Evolutionary conservation across 805 yeast genomes (phyloP), one percentile per base, ranked within the genome.

Genomic region (Yarrowia sp.): DNA sequence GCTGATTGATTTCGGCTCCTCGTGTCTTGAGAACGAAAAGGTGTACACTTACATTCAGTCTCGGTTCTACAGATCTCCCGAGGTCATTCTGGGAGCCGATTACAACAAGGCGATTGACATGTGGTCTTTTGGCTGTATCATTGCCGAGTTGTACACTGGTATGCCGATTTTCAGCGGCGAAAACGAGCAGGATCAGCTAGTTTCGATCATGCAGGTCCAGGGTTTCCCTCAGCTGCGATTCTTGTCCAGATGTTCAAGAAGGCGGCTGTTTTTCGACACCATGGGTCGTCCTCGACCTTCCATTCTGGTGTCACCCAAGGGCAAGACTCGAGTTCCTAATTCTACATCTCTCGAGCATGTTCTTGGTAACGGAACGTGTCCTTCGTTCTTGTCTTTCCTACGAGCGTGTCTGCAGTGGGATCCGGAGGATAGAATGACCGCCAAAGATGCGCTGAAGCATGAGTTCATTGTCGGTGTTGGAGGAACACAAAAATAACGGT

Each of bases 101-200:
- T 95, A 95, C 78, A 87, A 96, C 4, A 89, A 96, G 2, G 91
- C 92, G 75, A 94, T 95, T 70, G 99, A 95, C 78, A 89, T 93
- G 74, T 95, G 99, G 99, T 97, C 98, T 16, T 82, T 94, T 70
- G 99, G 98, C 0, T 94, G 99, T 81, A 97, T 95, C 43, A 81
- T 95, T 70, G 97, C 98, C 14, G 99, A 95, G 79, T 88, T 95
- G 91, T 83, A 89, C 69, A 84, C 92, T 71, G 98, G 98, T 15
- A 88, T 87, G 76, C 97, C 98, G 0, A 87, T 95, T n/a, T 95
- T 95, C 81, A 97, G 93, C 79, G 98, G 99, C 56, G 91, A 88
- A 73, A 89, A 90, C 70, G 97, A 97, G 65, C 85, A 89, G 76
- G 84, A 91, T 71, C 99, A 95, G 79, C 82, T 95, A 71, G 88